phyloP scores from a whole-genome alignment of 2,329 filamentous ascomycete species.

The Cladosporium colombiae region DNA sequence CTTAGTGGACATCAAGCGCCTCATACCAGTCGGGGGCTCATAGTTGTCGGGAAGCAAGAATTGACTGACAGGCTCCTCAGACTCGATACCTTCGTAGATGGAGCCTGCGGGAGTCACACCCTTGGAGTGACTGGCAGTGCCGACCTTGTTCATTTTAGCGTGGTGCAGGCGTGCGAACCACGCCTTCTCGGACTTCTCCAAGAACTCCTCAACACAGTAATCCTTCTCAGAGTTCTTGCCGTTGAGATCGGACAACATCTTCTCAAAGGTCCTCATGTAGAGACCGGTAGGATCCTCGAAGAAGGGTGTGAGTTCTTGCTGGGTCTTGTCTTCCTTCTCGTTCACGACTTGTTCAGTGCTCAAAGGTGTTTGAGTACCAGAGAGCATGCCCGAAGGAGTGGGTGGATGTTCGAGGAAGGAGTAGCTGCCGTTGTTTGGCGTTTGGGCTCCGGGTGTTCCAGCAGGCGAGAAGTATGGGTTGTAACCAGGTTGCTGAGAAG shows the following conservation, averaged over 20 bases:
- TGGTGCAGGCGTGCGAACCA: slow-evolving; percentile 64
- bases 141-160: slow-evolving; percentile 57
- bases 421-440: slow-evolving; percentile 26
- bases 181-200: slow-evolving; percentile 66
- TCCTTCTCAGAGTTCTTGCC: slow-evolving; percentile 59
- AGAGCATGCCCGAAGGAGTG: slow-evolving; percentile 23
- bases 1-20: slow-evolving; percentile 56
- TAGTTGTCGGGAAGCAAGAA: slow-evolving; percentile 60
- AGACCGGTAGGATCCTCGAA: slow-evolving; percentile 66
- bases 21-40: slow-evolving; percentile 56
- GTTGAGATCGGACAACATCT: slow-evolving; percentile 56
- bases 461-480: slow-evolving; percentile 30
- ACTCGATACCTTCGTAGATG: slow-evolving; percentile 43
- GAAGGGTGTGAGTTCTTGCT: slow-evolving; percentile 67
- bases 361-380: slow-evolving; percentile 39
- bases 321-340: slow-evolving; percentile 59
- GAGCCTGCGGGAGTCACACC: slow-evolving; percentile 41
- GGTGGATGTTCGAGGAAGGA: slow-evolving; percentile 34
- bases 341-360: slow-evolving; percentile 61
- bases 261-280: slow-evolving; percentile 61
- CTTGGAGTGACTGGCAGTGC: slow-evolving; percentile 32
- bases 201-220: slow-evolving; percentile 65
- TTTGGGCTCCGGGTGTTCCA: slow-evolving; percentile 25
- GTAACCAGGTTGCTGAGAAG: slow-evolving; percentile 1
- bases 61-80: slow-evolving; percentile 48